Conservation (phyloP, 73 alveolate genomes). For the Urostyla sp. region DNA sequence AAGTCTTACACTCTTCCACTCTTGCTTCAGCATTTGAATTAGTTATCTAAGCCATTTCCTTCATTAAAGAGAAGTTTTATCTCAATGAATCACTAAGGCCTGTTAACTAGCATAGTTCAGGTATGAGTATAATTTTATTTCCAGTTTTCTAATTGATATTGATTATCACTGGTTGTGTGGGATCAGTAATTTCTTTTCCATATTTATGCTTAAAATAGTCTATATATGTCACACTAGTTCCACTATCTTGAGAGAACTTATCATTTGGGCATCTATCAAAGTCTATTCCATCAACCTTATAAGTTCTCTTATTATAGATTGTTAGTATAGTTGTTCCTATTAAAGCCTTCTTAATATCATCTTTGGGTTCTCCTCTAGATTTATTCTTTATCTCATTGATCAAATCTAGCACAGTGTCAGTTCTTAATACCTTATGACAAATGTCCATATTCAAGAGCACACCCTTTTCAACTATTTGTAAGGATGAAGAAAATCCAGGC, state of each 20-base stretch:
- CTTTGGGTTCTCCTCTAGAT: slow-evolving; percentile 21
- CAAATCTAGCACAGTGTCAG: slow-evolving; percentile 63
- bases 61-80: slow-evolving; percentile 91
- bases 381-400: slow-evolving; percentile 46
- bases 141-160: slow-evolving; percentile 57
- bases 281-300: slow-evolving; percentile 80
- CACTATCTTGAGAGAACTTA: slow-evolving; percentile 69
- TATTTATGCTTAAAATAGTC: slow-evolving; percentile 77
- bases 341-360: slow-evolving; percentile 70
- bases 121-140: slow-evolving; percentile 66
- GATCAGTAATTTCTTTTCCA: slow-evolving; percentile 60
- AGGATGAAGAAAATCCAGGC: slow-evolving; percentile 76
- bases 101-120: slow-evolving; percentile 88
- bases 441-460: slow-evolving; percentile 68
- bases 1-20: slow-evolving; percentile 85
- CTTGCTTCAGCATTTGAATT: slow-evolving; percentile 83
- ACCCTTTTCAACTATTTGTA: slow-evolving; percentile 57
- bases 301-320: slow-evolving; percentile 85
- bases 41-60: slow-evolving; percentile 86
- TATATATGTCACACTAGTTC: slow-evolving; percentile 67
- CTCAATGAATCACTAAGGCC: slow-evolving; percentile 96
- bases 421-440: slow-evolving; percentile 70
- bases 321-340: slow-evolving; percentile 81
- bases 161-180: slow-evolving; percentile 77
- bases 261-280: slow-evolving; percentile 72